Conservation (phyloP, 202 grass and related monocot species). For the Saccharum hybrid region DNA sequence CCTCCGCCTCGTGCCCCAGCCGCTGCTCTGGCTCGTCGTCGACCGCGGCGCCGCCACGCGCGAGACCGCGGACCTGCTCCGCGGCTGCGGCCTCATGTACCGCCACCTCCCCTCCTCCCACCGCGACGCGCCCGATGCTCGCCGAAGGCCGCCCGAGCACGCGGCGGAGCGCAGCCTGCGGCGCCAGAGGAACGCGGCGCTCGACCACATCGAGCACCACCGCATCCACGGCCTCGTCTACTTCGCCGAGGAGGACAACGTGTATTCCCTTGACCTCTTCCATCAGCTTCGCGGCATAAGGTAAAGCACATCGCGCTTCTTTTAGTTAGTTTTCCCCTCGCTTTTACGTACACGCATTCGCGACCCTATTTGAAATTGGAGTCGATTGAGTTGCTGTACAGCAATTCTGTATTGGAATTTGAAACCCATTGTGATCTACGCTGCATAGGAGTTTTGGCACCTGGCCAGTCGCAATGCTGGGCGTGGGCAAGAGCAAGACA, state of each 20-base stretch:
- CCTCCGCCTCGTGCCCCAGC: slow-evolving; percentile 60
- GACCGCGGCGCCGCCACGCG: slow-evolving; percentile 54
- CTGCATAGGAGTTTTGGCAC: slow-evolving; percentile 60
- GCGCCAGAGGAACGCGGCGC: slow-evolving; percentile 54
- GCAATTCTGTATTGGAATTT: neutral
- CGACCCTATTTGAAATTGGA: neutral
- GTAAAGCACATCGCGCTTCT: neutral
- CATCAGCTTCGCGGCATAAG: slow-evolving; percentile 54
- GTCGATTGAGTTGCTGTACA: neutral
- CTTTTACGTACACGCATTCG: neutral
- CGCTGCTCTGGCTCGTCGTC: slow-evolving; percentile 79
- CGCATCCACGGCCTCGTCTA: slow-evolving; percentile 62
- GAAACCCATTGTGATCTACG: neutral
- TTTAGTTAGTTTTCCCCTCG: neutral
- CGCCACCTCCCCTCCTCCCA: slow-evolving; percentile 39
- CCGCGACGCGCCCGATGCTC: slow-evolving; percentile 27
- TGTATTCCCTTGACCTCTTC: slow-evolving; percentile 68
- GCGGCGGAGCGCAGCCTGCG: slow-evolving; percentile 24
- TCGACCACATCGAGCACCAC: slow-evolving; percentile 66
- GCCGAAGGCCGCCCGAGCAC: neutral
- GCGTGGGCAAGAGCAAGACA: slow-evolving; percentile 52
- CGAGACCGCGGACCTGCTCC: slow-evolving; percentile 60
- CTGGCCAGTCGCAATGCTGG: slow-evolving; percentile 69
- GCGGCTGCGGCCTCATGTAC: slow-evolving; percentile 65
- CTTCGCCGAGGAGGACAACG: slow-evolving; percentile 68